Evolutionary conservation across 192 early-diverging fungal species (phyloP), one percentile per base, ranked within the genome.

Genomic region (Cladochytrium replicatum): DNA sequence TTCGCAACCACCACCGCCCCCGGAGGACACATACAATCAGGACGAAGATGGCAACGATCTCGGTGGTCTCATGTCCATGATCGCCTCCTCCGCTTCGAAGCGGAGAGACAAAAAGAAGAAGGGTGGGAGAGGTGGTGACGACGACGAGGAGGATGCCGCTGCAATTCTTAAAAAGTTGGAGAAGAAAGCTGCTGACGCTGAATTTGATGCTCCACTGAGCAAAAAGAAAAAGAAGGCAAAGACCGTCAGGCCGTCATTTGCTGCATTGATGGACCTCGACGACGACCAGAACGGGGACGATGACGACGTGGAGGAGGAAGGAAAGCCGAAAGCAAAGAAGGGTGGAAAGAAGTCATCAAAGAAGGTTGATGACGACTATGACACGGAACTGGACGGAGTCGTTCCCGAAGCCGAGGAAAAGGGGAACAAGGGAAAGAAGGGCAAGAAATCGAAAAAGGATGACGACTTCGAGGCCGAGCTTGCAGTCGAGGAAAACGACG

Each of bases 21-120:
- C n/a, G n/a, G 34, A 37, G 13, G 34, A 13, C 13, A 17, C 17
- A 28, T 54, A 29, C 51, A 57, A 64, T 43, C 29, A 49, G 24
- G 71, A 66, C 22, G 71, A 81, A 27, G 63, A 82, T 44, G 75
- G 80, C 2, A 83, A 83, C 54, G 79, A 82, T 29, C 69, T 83
- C 19, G 82, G 81, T 31, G 81, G 83, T 38, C 64, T 83, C 15
- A 83, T 83, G 81, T 64, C 78, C 49, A 61, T 50, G 42, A 58
- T 69, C 43, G 58, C 68, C 44, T 48, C 37, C 54, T 26, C 42
- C 48, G n/a, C 9, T 7, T 39, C 29, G 42, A 58, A 76, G 43
- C 60, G 68, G 37, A 46, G 49, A 28, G 50, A 61, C 26, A 43
- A 64, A 58, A 43, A 51, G 22, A 67, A 64, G 30, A 66, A 73